Base-by-base conservation (phyloP, 2,329 filamentous ascomycete species). In the Colletotrichum sp. region DNA sequence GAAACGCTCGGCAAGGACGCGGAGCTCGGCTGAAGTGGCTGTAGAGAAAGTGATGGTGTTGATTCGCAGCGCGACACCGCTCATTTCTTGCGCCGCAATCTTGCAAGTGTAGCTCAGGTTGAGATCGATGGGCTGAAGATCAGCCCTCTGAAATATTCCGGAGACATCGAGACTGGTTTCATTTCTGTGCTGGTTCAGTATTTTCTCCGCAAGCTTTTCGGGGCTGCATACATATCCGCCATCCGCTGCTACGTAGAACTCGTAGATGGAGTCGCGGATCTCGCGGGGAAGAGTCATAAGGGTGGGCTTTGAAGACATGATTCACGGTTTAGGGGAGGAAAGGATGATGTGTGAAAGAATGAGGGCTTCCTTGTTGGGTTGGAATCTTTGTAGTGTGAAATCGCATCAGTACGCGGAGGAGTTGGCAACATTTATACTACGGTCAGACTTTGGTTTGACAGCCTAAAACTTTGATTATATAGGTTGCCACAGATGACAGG, bases 31-130 rank as follows among this genome's bases (percentile, higher is more conserved):
- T 1, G 69, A 59, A 1, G 67, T 26, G 6, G 36, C 9, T 4
- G 70, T 72, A 9, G 69, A 68, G 34, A 76, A 68, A 28, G 26
- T 65, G 10, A 76, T 44, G 13, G 64, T 52, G 57, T 76, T 72
- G 9, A 5, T 12, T 3, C 44, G n/a, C 6, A 76, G 34, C 7
- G 65, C 64, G n/a, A 76, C 3, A 30, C 69, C 73, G 7, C 18
- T 6, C 49, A 72, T 76, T 18, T 76, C 69, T 2, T 18, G 12
- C 4, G 64, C 65, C 6, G 32, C 10, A 6, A 62, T 26, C 5
- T 60, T 57, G 59, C 73, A 76, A 21, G 64, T 59, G 44, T 28
- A 65, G 34, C 36, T 57, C 4, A 72, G 59, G 7, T 34, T 15
- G 7, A 76, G 57, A 9, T 68, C 30, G 44, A 72, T 68, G 7